Conservation (phyloP, 306 rosid genomes). For the Comarum palustre region DNA sequence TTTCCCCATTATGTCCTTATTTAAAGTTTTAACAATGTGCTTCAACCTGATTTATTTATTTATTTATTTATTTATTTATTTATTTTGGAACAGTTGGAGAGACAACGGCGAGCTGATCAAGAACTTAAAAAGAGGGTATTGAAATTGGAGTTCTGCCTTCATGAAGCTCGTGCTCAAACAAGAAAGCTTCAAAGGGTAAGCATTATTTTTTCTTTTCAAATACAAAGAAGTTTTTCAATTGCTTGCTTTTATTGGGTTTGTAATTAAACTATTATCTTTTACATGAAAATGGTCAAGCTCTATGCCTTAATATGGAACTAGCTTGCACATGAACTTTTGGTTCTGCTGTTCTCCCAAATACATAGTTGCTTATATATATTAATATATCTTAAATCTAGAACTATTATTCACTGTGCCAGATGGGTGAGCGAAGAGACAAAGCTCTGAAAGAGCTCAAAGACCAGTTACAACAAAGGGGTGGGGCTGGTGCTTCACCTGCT, state of each 20-base stretch:
- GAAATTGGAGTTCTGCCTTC: constrained; percentile 88
- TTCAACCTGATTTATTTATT: constrained; percentile 18
- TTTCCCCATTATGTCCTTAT: background rate
- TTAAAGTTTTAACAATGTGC: constrained; percentile 17
- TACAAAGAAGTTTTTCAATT: background rate
- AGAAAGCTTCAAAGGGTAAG: constrained; percentile 93
- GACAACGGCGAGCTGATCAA: constrained; percentile 86
- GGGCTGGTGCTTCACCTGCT: constrained; percentile 22
- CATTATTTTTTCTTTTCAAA: background rate
- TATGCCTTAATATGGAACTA: background rate
- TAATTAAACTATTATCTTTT: background rate
- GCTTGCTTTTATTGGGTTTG: background rate
- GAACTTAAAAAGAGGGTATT: constrained; percentile 90
- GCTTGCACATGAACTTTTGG: background rate
- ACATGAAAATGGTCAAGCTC: background rate
- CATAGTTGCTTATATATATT: background rate
- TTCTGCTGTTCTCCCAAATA: background rate
- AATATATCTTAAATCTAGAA: background rate
- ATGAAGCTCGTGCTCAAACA: constrained; percentile 89
- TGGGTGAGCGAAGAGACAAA: constrained; percentile 85
- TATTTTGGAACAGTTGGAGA: constrained; percentile 67
- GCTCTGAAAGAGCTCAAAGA: constrained; percentile 82
- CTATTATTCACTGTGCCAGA: constrained; percentile 43
- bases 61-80: too few relatives aligned
- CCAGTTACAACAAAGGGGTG: constrained; percentile 68